phyloP scores from a whole-genome alignment of 2,329 filamentous ascomycete species.

The Xylariaceae sp. region DNA sequence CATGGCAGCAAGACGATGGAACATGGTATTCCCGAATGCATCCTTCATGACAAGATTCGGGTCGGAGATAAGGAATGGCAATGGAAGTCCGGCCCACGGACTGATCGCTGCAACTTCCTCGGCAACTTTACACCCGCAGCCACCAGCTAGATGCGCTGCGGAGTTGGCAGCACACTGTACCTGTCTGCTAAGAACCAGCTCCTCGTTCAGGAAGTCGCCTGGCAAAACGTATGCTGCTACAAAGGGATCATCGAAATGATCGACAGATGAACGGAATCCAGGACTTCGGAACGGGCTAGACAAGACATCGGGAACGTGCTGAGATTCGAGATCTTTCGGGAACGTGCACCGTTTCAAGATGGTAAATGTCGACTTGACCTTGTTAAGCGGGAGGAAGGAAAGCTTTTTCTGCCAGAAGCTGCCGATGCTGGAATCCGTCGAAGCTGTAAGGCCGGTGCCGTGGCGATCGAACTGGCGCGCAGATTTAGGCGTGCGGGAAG shows the following conservation, averaged over 20 bases:
- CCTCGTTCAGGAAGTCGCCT: slow-evolving; percentile 43
- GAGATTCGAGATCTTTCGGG: slow-evolving; percentile 24
- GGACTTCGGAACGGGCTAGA: slow-evolving; percentile 1
- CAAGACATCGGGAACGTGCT: slow-evolving; percentile 14
- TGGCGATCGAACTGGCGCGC: slow-evolving; percentile 19
- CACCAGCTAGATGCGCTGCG: slow-evolving; percentile 28
- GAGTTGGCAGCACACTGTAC: slow-evolving; percentile 21
- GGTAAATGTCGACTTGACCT: slow-evolving; percentile 22
- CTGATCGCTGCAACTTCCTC: slow-evolving; percentile 13
- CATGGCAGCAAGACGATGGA: slow-evolving; percentile 36
- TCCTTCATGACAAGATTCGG: slow-evolving; percentile 39
- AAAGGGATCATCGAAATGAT: slow-evolving; percentile 25
- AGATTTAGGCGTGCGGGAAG: slow-evolving; percentile 8
- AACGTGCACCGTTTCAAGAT: slow-evolving; percentile 31
- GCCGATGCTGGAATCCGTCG: slow-evolving; percentile 28
- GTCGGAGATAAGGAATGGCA: slow-evolving; percentile 26
- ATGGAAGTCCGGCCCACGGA: slow-evolving; percentile 21
- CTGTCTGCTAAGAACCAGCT: slow-evolving; percentile 14
- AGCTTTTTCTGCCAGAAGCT: slow-evolving; percentile 25
- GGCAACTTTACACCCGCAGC: slow-evolving; percentile 34
- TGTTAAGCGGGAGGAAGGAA: slow-evolving; percentile 17
- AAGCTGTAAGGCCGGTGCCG: slow-evolving; percentile 26
- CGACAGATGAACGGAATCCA: not conserved
- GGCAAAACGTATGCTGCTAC: slow-evolving; percentile 38
- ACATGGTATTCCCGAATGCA: slow-evolving; percentile 48